phyloP scores from a whole-genome alignment of 768 basidiomycete genomes.

The Pleurotus ostreatus region DNA sequence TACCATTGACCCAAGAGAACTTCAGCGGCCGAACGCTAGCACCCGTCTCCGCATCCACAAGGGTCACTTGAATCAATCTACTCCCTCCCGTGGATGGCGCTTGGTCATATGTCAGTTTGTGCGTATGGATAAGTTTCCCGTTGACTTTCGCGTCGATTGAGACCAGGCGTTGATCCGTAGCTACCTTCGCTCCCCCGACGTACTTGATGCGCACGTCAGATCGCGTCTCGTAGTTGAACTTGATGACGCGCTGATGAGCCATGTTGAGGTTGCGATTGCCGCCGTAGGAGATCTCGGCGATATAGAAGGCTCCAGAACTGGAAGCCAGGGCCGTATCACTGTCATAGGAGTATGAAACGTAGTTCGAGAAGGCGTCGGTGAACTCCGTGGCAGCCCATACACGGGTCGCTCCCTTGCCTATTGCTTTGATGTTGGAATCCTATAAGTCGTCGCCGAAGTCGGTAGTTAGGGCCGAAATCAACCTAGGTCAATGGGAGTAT shows the following conservation, averaged over 20 bases:
- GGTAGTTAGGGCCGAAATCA: no score
- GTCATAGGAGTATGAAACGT: conserved; percentile 8
- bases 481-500: background rate
- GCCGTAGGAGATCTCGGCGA: conserved; percentile 5
- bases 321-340: background rate
- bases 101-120: background rate
- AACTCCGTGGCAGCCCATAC: conserved; percentile 10
- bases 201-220: background rate
- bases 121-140: background rate
- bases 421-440: conserved; percentile 13
- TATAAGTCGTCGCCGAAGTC: background rate
- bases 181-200: conserved; percentile 3
- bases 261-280: conserved; percentile 6
- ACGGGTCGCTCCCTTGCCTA: conserved; percentile 8
- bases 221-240: background rate
- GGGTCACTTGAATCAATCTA: conserved; percentile 3
- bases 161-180: background rate
- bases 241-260: conserved; percentile 1
- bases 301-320: conserved; percentile 1
- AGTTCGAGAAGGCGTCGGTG: conserved; percentile 10
- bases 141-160: conserved; percentile 1
- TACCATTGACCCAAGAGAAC: conserved; percentile 11
- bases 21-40: conserved; percentile 9
- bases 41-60: conserved; percentile 6
- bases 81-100: background rate